phyloP scores from a whole-genome alignment of 2,329 filamentous ascomycete genomes.

The Epichloe hybrida region DNA sequence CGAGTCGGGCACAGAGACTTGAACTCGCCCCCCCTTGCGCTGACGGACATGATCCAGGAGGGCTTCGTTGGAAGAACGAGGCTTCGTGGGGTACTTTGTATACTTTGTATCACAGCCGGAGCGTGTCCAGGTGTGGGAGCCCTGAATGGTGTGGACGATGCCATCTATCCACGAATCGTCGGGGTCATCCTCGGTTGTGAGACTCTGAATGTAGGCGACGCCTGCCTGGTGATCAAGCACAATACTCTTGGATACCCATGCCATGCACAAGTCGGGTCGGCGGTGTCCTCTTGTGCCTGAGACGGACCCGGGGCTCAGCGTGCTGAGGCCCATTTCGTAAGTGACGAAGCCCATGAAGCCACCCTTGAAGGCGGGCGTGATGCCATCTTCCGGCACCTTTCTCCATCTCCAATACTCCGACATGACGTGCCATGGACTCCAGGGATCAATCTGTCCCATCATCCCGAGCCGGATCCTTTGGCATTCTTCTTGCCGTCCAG shows the following conservation, averaged over 20 bases:
- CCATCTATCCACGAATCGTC: conserved; percentile 19
- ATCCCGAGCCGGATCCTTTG: conserved; percentile 11
- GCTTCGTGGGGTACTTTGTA: neutral
- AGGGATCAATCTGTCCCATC: conserved; percentile 12
- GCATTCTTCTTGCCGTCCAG: conserved; percentile 13
- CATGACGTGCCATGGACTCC: conserved; percentile 37
- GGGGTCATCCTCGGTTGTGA: conserved; percentile 13
- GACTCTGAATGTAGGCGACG: conserved; percentile 47
- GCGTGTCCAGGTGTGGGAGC: conserved; percentile 20
- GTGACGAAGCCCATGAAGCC: conserved; percentile 76
- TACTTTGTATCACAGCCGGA: conserved; percentile 3
- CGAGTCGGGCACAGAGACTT: conserved; percentile 27
- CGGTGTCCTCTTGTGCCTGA: conserved; percentile 19
- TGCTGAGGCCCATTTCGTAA: conserved; percentile 62
- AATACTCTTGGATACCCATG: conserved; percentile 64
- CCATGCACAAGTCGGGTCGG: conserved; percentile 59
- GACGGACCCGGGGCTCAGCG: conserved; percentile 17
- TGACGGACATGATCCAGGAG: conserved; percentile 8
- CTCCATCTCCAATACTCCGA: conserved; percentile 28
- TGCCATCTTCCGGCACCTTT: conserved; percentile 8
- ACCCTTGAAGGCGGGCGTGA: conserved; percentile 52
- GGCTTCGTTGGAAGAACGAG: conserved; percentile 8
- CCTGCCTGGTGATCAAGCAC: conserved; percentile 59
- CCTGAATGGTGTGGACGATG: conserved; percentile 16
- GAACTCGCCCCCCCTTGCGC: conserved; percentile 7